Conservation (phyloP, 2,329 filamentous ascomycete genomes). For the Talaromyces albobiverticillius region DNA sequence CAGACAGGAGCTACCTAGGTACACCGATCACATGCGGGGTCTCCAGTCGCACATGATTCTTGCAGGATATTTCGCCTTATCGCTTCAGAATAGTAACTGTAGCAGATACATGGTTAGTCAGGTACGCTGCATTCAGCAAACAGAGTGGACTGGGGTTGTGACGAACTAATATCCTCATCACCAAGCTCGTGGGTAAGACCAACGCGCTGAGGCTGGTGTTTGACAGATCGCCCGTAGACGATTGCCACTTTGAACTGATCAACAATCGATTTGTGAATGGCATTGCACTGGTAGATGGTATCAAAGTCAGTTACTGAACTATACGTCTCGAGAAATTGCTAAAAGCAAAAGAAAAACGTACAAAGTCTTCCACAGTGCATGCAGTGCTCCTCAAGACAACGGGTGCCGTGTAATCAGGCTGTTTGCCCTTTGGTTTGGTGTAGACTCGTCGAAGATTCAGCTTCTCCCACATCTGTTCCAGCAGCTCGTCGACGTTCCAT, state of each 20-base stretch:
- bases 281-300: slow-evolving; percentile 80
- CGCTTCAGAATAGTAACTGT: slow-evolving; percentile 68
- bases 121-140: not conserved
- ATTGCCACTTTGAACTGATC: slow-evolving; percentile 95
- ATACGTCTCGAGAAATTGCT: slow-evolving; percentile 25
- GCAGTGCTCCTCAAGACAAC: slow-evolving; percentile 80
- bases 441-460: slow-evolving; percentile 88
- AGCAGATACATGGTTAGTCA: slow-evolving; percentile 6
- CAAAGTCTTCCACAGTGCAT: slow-evolving; percentile 95
- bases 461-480: slow-evolving; percentile 99
- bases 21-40: slow-evolving; percentile 9
- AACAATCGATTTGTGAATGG: slow-evolving; percentile 92
- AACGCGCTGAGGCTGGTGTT: slow-evolving; percentile 96
- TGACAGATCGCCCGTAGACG: slow-evolving; percentile 96
- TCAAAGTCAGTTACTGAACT: not conserved
- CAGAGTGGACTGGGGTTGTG: not conserved
- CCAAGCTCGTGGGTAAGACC: slow-evolving; percentile 86
- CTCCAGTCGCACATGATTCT: not conserved
- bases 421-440: slow-evolving; percentile 94
- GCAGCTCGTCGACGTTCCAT: slow-evolving; percentile 95
- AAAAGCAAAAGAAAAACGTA: slow-evolving; percentile 48
- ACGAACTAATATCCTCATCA: slow-evolving; percentile 94
- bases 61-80: slow-evolving; percentile 38
- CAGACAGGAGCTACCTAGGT: not conserved
- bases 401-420: slow-evolving; percentile 87